Percentiles rank a stretch among this genome's conserved stretches.
Evolutionary conservation across 176 grass and related monocot species (phyloP).

Genomic region (Eragrostis nindensis): DNA sequence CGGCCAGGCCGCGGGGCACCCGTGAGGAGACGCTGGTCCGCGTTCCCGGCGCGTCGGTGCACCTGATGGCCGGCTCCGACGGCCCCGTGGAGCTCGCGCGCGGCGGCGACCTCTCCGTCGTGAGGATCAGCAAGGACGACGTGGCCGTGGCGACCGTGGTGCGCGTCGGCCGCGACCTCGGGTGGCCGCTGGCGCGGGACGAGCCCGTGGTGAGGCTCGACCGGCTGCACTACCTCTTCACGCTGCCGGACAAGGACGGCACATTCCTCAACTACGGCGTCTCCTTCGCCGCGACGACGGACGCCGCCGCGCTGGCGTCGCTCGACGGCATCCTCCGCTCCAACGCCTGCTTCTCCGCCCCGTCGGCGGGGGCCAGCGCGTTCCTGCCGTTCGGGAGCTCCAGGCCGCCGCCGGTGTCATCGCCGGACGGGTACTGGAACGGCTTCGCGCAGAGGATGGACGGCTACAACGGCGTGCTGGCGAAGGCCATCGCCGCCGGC

Average conservation of each 20-base stretch:
- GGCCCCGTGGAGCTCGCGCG: constrained; percentile 57
- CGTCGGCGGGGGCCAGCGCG: constrained; percentile 27
- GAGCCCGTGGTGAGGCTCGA: constrained; percentile 89
- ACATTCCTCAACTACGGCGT: constrained; percentile 91
- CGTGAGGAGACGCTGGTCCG: constrained; percentile 72
- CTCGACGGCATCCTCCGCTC: constrained; percentile 73
- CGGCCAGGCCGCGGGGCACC: constrained; percentile 35
- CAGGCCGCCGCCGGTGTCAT: background rate
- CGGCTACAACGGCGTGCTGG: constrained; percentile 73
- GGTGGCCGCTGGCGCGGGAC: constrained; percentile 88
- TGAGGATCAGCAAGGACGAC: constrained; percentile 58
- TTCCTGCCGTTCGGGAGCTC: constrained; percentile 11
- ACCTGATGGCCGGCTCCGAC: constrained; percentile 59
- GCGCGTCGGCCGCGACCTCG: constrained; percentile 67
- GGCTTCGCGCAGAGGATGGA: constrained; percentile 69
- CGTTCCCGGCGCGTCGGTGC: constrained; percentile 65
- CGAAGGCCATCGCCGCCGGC: constrained; percentile 75
- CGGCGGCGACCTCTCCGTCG: constrained; percentile 70
- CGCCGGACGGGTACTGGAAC: constrained; percentile 74
- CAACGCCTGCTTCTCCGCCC: constrained; percentile 67
- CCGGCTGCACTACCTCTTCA: constrained; percentile 83
- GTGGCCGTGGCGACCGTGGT: constrained; percentile 64
- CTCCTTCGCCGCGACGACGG: constrained; percentile 49
- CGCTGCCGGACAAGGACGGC: constrained; percentile 67
- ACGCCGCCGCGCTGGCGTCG: constrained; percentile 47